Base-by-base conservation (phyloP, 2,329 filamentous ascomycete species). In the Aspergillus viridinutans region DNA sequence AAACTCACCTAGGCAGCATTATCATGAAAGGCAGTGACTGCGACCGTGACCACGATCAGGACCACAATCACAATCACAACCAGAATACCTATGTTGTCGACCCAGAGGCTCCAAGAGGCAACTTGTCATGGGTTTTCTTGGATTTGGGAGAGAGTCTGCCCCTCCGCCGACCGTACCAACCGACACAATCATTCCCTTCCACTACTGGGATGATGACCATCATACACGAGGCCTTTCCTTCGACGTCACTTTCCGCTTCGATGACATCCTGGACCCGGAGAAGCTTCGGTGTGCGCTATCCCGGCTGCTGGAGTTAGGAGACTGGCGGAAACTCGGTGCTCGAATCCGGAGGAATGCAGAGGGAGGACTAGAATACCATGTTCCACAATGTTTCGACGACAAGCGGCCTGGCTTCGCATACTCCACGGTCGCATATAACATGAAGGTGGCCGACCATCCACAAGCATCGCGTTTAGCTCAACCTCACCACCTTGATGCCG, bases 291-390 rank as follows among this genome's bases (percentile, higher is more conserved):
- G 47, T 4, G 64, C 77, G 0, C 64, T 82, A 1, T 63, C 67
- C 9, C 64, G 60, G 14, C 63, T 82, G 14, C 59, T 81, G 7
- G 69, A 76, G 12, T 74, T 71, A 7, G 76, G 74, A 1, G 76
- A 76, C 35, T 82, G 79, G 80, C 72, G 70, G 28, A 79, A 78
- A 57, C 60, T 82, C 1, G 79, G 77, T 0, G 80, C 77, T 5
- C 72, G 79, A 4, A 59, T 81, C 28, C 68, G 78, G 29, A 53
- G 67, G 40, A 78, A 75, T 58, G 78, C 78, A 67, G 14, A 60
- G 26, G 66, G 61, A n/a, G 66, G 65, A 50, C 67, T 79, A 2
- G 76, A 79, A 59, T 74, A 77, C 53, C 77, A 79, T 52, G 67
- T 80, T 40, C 77, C 77, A 0, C 38, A 64, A 26, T 79, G 74